A percentile compares a stretch with the other conserved stretches of the same genome.
These are phyloP conservation scores for Neurospora tetraspora DNA, from an alignment of 495 filamentous ascomycete genomes.

Conservation along the genomic window DNA sequence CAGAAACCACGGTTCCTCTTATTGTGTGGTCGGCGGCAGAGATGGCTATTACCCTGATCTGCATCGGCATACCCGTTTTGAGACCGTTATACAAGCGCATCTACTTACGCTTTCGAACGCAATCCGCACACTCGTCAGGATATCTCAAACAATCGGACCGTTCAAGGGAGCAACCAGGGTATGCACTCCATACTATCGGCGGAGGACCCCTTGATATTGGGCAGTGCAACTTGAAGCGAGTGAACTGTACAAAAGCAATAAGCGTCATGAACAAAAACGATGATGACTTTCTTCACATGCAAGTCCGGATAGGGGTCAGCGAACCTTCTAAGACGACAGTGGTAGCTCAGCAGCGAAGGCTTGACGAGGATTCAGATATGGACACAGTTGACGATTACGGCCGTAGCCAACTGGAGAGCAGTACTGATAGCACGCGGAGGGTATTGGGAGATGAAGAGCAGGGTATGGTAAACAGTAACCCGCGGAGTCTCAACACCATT, in stretches of 20 bases:
- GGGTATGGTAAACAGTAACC: neutral
- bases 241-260: neutral
- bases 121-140: neutral
- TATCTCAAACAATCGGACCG: slow-evolving; percentile 1
- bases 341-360: neutral
- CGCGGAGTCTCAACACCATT: neutral
- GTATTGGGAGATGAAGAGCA: neutral
- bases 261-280: neutral
- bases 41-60: slow-evolving; percentile 17
- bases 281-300: neutral
- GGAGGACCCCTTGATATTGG: neutral
- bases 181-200: slow-evolving; percentile 4
- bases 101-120: neutral
- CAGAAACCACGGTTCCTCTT: slow-evolving; percentile 17
- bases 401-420: neutral
- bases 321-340: neutral
- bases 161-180: neutral
- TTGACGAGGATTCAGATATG: neutral
- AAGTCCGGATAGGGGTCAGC: neutral
- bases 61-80: slow-evolving; percentile 17
- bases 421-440: neutral
- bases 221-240: neutral
- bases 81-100: slow-evolving; percentile 10
- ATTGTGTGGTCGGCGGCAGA: slow-evolving; percentile 19
- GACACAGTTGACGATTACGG: neutral